Conservation (phyloP, 495 filamentous ascomycete genomes). For the Pseudevernia furfuracea region DNA sequence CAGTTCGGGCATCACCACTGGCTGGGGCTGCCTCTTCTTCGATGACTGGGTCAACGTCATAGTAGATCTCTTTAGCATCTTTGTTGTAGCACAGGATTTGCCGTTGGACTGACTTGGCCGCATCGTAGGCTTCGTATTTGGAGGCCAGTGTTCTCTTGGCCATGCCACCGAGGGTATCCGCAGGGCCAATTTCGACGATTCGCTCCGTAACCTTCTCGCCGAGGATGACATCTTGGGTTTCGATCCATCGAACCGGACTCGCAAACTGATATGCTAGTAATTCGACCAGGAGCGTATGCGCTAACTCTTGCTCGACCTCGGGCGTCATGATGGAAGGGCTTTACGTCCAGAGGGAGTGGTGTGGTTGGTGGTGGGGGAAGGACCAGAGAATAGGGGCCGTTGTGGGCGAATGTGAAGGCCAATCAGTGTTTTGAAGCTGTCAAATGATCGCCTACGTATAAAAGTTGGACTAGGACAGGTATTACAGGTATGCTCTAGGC, state of each 20-base stretch:
- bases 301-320: constrained; percentile 96
- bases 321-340: constrained; percentile 69
- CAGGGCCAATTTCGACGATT: constrained; percentile 94
- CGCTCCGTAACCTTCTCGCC: constrained; percentile 91
- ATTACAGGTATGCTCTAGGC: not conserved
- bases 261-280: constrained; percentile 98
- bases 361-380: not conserved
- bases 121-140: constrained; percentile 98
- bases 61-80: constrained; percentile 98
- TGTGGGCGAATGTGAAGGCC: not conserved
- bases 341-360: constrained; percentile 26
- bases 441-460: not conserved
- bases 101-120: constrained; percentile 86
- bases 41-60: constrained; percentile 91
- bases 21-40: constrained; percentile 66
- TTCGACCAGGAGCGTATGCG: constrained; percentile 95
- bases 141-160: constrained; percentile 90
- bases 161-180: constrained; percentile 98
- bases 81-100: constrained; percentile 99
- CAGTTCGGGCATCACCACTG: constrained; percentile 36
- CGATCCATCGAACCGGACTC: constrained; percentile 97
- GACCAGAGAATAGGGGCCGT: not conserved
- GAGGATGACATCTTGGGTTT: constrained; percentile 98
- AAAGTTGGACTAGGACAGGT: not conserved
- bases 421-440: not conserved